These are phyloP conservation scores for Binderoboletus segoi DNA, from an alignment of 1,284 basidiomycete genomes.

Conservation along the genomic window DNA sequence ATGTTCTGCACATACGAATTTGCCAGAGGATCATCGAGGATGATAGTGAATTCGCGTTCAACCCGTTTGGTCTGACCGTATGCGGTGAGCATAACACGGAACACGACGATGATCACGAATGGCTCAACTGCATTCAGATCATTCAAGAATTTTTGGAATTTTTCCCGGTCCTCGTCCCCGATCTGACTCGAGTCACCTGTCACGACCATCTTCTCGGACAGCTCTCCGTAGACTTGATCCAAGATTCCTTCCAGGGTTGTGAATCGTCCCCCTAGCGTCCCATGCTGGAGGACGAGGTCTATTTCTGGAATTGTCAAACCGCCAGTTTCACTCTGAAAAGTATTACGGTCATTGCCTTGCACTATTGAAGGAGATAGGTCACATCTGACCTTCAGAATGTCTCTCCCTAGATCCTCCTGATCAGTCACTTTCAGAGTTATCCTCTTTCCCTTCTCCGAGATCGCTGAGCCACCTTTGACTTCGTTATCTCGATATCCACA, in stretches of 20 bases:
- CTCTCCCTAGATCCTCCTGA: constrained; percentile 90
- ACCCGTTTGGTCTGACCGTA: constrained; percentile 69
- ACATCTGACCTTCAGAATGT: constrained; percentile 81
- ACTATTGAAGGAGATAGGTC: not conserved
- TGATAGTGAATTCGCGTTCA: constrained; percentile 82
- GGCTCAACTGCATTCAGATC: constrained; percentile 77
- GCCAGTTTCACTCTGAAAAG: constrained; percentile 81
- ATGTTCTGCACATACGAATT: constrained; percentile 97
- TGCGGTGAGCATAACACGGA: not conserved
- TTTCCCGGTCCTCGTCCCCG: constrained; percentile 48
- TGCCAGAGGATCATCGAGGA: constrained; percentile 93
- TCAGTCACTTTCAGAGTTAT: constrained; percentile 93
- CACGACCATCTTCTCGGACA: constrained; percentile 88
- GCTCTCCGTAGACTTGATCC: constrained; percentile 94
- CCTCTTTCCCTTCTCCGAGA: constrained; percentile 83
- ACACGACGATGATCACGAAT: not conserved
- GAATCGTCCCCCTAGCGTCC: constrained; percentile 97
- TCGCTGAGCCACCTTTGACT: constrained; percentile 92
- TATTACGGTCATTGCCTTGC: not conserved
- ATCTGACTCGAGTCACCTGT: constrained; percentile 64
- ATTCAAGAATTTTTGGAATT: constrained; percentile 78
- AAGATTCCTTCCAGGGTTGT: constrained; percentile 97
- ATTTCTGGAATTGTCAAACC: constrained; percentile 94
- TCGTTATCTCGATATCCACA: constrained; percentile 99
- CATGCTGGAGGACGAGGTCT: constrained; percentile 88